phyloP scores from a whole-genome alignment of 768 basidiomycete genomes.

The Boletus huronensis region DNA sequence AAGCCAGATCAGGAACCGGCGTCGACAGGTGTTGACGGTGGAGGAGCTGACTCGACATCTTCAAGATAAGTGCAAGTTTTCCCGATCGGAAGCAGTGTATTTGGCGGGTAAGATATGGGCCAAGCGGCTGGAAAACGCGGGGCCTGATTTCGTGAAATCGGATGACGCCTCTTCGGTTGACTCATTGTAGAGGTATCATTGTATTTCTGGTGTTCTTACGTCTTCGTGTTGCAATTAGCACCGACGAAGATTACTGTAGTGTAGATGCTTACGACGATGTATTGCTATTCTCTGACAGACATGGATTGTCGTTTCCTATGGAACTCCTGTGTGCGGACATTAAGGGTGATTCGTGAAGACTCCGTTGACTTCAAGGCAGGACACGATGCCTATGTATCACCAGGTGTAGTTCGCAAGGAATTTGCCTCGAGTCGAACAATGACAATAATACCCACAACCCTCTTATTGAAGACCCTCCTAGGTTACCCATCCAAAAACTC shows the following conservation, averaged over 20 bases:
- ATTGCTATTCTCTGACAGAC: conserved; percentile 1
- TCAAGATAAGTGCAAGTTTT: conserved; percentile 22
- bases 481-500: not conserved
- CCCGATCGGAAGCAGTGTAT: conserved; percentile 18
- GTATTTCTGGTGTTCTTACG: not conserved
- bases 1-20: conserved; percentile 10
- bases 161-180: conserved; percentile 13
- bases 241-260: not conserved
- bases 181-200: conserved; percentile 2
- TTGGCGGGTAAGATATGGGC: conserved; percentile 25
- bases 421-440: conserved; percentile 8
- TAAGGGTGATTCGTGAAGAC: not conserved
- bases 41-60: conserved; percentile 22
- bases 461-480: not conserved
- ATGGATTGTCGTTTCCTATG: not conserved
- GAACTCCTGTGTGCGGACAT: conserved; percentile 9
- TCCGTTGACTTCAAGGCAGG: not conserved
- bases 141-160: conserved; percentile 25
- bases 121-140: conserved; percentile 16
- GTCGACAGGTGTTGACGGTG: conserved; percentile 15
- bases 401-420: conserved; percentile 5
- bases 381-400: conserved; percentile 1
- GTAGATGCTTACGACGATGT: not conserved
- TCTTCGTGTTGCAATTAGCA: conserved; percentile 5
- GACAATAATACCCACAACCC: conserved; percentile 17